Evolutionary conservation across 306 rosid genomes (phyloP).

Genomic region (Castanea sativa): DNA sequence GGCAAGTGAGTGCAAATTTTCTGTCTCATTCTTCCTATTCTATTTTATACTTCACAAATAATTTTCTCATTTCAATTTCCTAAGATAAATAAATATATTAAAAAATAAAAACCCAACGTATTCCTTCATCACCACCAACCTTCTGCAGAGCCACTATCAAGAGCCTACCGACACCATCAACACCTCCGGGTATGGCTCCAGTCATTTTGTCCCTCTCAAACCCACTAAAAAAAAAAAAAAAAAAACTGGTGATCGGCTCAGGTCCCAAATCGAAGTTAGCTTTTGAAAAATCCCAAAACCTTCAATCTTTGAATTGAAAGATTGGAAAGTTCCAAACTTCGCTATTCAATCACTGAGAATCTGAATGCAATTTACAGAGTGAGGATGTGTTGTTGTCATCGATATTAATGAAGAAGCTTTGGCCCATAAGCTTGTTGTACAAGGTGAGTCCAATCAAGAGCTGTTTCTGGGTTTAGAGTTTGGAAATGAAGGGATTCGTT

Average conservation of each 20-base stretch:
- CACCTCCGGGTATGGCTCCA: too few species aligned
- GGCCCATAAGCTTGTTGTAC: constrained; percentile 21
- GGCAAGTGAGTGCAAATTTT: too few species aligned
- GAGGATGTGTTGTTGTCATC: background rate
- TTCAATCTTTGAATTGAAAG: constrained; percentile 16
- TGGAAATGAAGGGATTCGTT: constrained; percentile 25
- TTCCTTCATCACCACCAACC: too few species aligned
- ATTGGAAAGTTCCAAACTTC: constrained; percentile 9
- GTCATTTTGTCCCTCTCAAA: background rate
- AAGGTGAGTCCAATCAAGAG: constrained; percentile 31
- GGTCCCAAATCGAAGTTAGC: constrained; percentile 41
- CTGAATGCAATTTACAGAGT: background rate
- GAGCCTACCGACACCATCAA: too few species aligned
- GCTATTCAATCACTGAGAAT: constrained; percentile 3
- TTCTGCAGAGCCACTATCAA: too few species aligned
- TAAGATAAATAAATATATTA: too few species aligned
- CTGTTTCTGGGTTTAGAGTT: constrained; percentile 26
- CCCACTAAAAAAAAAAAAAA: background rate
- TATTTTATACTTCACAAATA: too few species aligned
- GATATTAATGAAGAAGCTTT: constrained; percentile 21
- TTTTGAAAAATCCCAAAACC: constrained; percentile 42
- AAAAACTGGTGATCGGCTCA: constrained; percentile 22
- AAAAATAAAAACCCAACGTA: too few species aligned
- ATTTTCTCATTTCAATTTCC: too few species aligned
- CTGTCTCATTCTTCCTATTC: too few species aligned